These are phyloP conservation scores for Eleusine indica DNA, from an alignment of 176 grass and related monocot genomes.

Conservation along the genomic window DNA sequence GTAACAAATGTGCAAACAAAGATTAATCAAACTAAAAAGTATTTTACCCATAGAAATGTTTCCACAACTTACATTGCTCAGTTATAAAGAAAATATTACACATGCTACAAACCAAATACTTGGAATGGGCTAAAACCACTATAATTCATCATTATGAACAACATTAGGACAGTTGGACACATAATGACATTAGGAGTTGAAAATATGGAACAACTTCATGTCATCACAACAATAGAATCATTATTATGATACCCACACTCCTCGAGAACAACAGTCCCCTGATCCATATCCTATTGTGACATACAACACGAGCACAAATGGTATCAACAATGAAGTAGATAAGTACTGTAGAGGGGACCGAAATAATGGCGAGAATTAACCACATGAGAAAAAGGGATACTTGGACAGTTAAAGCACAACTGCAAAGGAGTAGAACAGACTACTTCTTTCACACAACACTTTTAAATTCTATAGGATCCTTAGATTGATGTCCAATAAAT, in stretches of 20 bases:
- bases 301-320: neutral
- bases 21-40: slow-evolving; percentile 7
- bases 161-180: neutral
- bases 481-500: too few species aligned
- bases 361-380: neutral
- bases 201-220: neutral
- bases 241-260: neutral
- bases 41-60: slow-evolving; percentile 6
- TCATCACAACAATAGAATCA: neutral
- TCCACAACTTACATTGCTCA: neutral
- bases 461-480: neutral
- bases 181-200: neutral
- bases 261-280: neutral
- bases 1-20: neutral
- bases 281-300: neutral
- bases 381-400: neutral
- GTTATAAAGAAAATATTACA: slow-evolving; percentile 17
- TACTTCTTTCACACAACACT: neutral
- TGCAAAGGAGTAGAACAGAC: neutral
- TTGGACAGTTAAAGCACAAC: neutral
- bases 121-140: neutral
- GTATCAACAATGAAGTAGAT: neutral
- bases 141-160: neutral
- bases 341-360: neutral
- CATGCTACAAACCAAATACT: neutral